Evolutionary conservation across 495 filamentous ascomycete species (phyloP).

Genomic region (Trichoderma parareesei): DNA sequence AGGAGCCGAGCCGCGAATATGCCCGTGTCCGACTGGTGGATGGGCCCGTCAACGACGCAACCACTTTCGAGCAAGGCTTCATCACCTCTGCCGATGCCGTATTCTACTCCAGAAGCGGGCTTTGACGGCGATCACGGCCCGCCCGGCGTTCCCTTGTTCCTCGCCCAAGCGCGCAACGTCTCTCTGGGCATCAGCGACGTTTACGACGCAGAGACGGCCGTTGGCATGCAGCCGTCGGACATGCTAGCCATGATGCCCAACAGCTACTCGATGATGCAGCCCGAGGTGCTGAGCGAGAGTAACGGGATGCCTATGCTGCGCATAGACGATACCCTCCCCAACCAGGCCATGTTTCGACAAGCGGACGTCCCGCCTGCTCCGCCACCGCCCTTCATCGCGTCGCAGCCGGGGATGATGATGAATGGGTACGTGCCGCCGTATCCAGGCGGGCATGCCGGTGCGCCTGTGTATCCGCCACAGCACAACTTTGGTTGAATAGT

Average conservation of each 20-base stretch:
- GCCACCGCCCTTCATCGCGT: neutral
- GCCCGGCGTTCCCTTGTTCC: conserved; percentile 7
- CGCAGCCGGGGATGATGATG: conserved; percentile 4
- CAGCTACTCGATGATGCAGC: neutral
- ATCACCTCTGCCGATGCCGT: neutral
- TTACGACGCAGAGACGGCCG: conserved; percentile 2
- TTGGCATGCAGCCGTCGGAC: neutral
- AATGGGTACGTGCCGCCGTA: conserved; percentile 10
- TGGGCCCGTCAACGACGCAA: neutral
- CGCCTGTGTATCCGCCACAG: neutral
- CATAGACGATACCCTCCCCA: neutral
- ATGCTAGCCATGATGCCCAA: neutral
- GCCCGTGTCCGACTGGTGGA: conserved; percentile 7
- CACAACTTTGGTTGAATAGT: neutral
- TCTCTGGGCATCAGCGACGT: neutral
- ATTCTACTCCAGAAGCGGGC: neutral
- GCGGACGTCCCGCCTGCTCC: conserved; percentile 1
- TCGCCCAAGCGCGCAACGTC: conserved; percentile 9
- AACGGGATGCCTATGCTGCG: conserved; percentile 1
- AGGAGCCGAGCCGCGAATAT: conserved; percentile 2
- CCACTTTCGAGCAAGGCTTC: neutral
- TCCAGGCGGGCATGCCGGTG: neutral
- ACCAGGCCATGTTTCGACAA: conserved; percentile 1
- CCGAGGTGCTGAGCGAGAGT: neutral
- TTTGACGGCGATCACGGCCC: conserved; percentile 5